Base-by-base conservation (phyloP, 2,329 filamentous ascomycete genomes). In the Trichoderma brevicompactum region DNA sequence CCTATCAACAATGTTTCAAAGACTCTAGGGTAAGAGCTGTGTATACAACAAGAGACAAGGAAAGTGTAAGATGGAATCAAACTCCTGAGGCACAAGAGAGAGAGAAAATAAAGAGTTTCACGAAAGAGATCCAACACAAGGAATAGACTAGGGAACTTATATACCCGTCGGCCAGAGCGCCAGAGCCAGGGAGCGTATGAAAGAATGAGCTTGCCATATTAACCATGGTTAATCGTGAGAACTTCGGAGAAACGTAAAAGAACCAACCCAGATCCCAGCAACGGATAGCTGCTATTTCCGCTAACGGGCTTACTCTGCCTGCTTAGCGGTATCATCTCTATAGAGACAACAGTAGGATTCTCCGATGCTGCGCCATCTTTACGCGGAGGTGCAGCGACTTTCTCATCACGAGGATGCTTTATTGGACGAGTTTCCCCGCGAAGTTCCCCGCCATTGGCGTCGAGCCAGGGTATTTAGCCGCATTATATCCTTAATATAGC, bases 371-470 rank as follows among this genome's bases (percentile, higher is more conserved):
- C 60, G 48, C 60, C 49, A 53, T 46, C 60, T 28, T 15, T n/a
- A 28, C 23, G 23, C 23, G 23, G 23, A 28, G 23, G 5, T 12
- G 44, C 44, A 28, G 28, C 23, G 23, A 2, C 38, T 34, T 34
- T 32, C 43, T 19, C 10, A 63, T 63, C 60, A 63, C 60, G 60
- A 63, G 60, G 40, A 54, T 54, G 34, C 28, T 8, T 36, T 36
- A 23, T 46, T 46, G 48, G 50, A 53, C 46, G 48, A 63, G 60
- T 54, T 54, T 63, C 60, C 60, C 60, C 60, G 60, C 60, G 32
- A 63, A 54, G 38, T n/a, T 54, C 60, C 60, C 60, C 60, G 40
- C 60, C 40, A 63, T 46, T 43, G 28, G 49, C 12, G 28, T 6
- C 32, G 6, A 2, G 12, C 28, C 19, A 23, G 48, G 23, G n/a